These are phyloP conservation scores for Eutrema japonicum DNA, from an alignment of 345 rosid species.

Conservation along the genomic window DNA sequence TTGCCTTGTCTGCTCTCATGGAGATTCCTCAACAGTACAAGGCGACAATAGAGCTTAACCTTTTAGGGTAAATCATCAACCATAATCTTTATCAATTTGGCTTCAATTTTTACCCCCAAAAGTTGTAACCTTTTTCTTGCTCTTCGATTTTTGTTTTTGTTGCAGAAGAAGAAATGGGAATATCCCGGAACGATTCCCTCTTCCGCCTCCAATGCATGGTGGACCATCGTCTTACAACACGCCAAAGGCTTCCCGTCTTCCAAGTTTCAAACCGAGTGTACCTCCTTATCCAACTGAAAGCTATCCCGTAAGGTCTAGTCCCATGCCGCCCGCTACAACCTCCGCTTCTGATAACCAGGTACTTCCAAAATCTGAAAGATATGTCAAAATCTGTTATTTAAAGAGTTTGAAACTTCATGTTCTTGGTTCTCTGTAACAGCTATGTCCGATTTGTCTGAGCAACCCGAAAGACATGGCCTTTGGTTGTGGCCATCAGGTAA, in stretches of 20 bases:
- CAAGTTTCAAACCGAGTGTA: constrained; percentile 62
- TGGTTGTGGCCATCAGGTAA: constrained; percentile 98
- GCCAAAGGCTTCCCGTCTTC: constrained; percentile 47
- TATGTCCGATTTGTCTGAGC: constrained; percentile 81
- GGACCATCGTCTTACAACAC: constrained; percentile 50
- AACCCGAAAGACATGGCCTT: constrained; percentile 87
- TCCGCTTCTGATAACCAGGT: constrained; percentile 73
- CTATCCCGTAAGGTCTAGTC: constrained; percentile 47
- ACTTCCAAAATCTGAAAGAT: constrained; percentile 3
- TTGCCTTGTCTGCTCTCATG: constrained; percentile 94
- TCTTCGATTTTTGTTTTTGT: not conserved
- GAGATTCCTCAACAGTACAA: constrained; percentile 94
- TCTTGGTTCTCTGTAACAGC: constrained; percentile 50
- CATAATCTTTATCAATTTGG: constrained; percentile 59
- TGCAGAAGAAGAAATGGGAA: constrained; percentile 62
- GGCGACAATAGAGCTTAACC: constrained; percentile 82
- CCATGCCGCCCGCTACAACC: constrained; percentile 57
- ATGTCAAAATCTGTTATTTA: not conserved
- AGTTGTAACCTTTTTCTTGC: constrained; percentile 3
- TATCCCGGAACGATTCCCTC: constrained; percentile 62
- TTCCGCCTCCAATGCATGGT: constrained; percentile 68
- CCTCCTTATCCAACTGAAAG: constrained; percentile 56
- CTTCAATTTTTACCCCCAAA: constrained; percentile 11
- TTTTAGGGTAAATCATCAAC: constrained; percentile 76
- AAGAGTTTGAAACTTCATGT: not conserved